Base-by-base conservation (phyloP, 345 rosid genomes). In the Eucalyptus paniculata region DNA sequence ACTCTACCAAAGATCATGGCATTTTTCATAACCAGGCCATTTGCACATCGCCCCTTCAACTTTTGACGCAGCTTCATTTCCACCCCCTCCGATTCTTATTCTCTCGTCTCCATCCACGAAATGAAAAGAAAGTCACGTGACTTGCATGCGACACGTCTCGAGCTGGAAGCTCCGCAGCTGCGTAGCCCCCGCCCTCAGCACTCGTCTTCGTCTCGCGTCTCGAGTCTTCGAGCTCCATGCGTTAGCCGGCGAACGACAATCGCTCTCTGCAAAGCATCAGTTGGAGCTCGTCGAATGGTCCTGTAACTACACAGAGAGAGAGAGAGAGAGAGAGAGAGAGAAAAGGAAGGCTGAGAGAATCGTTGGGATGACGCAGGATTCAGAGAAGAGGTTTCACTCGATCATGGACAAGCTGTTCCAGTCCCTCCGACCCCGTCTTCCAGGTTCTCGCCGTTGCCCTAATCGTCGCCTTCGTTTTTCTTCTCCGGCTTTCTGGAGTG, bases 371-470 rank as follows among this genome's bases (percentile, higher is more conserved):
- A 94, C 94, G 45, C 93, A 92, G 86, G 97, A 96, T 88, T 92
- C 96, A 15, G 98, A 96, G 96, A 96, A 95, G 95, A 93, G 95
- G 89, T 96, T 97, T 80, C 95, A 95, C 89, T 95, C 97, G 30
- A 94, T 97, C 91, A 96, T 97, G 98, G 96, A 96, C 89, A 96
- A 96, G 92, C 97, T 96, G 91, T 96, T 96, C 53, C 92, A 93
- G 28, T 86, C 94, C 93, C 96, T 26, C 89, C 96, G 88, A 23
- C 91, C 88, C 21, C 91, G 51, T 90, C 95, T 67, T 90, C 97
- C 88, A 93, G 96, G 99, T 95, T 86, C 83, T 45, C 83, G 51
- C 77, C 58, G 28, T 65, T 50, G 81, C 77, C 62, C 87, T 60
- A 87, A 47, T 87, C 87, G 17, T 18, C 56, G 45, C 83, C 83